Base-by-base conservation (phyloP, 192 early-diverging fungal genomes). In the Backusella tarrabulga region DNA sequence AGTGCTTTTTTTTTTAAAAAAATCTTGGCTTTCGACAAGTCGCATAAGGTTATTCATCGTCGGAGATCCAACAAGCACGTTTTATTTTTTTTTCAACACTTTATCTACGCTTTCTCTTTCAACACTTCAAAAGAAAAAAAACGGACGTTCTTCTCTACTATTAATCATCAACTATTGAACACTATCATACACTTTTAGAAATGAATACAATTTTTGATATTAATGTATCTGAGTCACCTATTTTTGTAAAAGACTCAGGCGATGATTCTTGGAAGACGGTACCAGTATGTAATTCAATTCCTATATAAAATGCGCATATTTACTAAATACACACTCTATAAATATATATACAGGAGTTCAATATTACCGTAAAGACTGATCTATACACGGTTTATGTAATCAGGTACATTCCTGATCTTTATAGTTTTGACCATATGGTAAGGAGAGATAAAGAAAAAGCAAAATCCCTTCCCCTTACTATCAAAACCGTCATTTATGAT, bases 341-440 rank as follows among this genome's bases (percentile, higher is more conserved):
- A 44, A 29, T 44, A 23, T 71, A 32, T 72, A 26, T 46, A 67
- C 44, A 87, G 85, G 81, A 79, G 11, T 87, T 85, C 70, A 80
- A 78, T 54, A 83, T 88, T 60, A 82, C 83, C 14, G 83, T 86
- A 26, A 50, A 78, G 60, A 74, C 77, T 38, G 66, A 70, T 32
- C 40, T 69, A 26, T 70, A 75, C 60, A 68, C 82, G 42, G 72
- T 87, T 17, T 77, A 75, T 21, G 76, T 88, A 17, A 80, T 80
- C 40, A 80, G 87, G 34, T 83, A 84, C 73, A 85, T 88, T 56
- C 77, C 84, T 35, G 87, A 88, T 71, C 83, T 88, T 78, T 41
- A 83, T 52, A 84, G 86, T 34, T 85, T 88, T 83, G 84, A 88
- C 63, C 84, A 83, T 44, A 76, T 85, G 77, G 87, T 88, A 81